A percentile compares a stretch with the other conserved stretches of the same genome.
Conservation (phyloP, 2,329 filamentous ascomycete species). For the Fusarium nematophilum region DNA sequence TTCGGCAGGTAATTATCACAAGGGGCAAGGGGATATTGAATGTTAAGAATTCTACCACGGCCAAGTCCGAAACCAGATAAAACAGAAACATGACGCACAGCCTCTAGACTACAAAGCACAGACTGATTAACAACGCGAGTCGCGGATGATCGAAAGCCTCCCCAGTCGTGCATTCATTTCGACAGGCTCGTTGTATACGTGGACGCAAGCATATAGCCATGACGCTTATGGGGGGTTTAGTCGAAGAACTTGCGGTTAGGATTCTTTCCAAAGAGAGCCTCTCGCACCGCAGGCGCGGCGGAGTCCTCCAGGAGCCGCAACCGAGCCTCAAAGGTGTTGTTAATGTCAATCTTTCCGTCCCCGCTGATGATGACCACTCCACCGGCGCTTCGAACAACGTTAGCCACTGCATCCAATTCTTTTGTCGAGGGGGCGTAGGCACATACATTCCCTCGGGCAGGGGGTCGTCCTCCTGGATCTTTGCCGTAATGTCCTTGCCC, state of each 20-base stretch:
- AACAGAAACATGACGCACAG: constrained; percentile 48
- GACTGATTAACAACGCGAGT: constrained; percentile 43
- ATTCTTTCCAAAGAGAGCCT: constrained; percentile 93
- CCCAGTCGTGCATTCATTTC: constrained; percentile 32
- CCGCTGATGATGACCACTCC: constrained; percentile 85
- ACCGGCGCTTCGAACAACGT: constrained; percentile 72
- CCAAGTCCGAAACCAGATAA: constrained; percentile 39
- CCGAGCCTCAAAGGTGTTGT: constrained; percentile 97
- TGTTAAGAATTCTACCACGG: constrained; percentile 42
- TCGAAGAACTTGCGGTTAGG: constrained; percentile 95
- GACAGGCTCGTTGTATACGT: constrained; percentile 24
- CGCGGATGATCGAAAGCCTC: constrained; percentile 35
- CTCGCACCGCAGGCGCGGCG: constrained; percentile 84
- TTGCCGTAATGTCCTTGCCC: constrained; percentile 75
- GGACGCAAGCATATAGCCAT: constrained; percentile 21
- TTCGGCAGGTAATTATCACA: constrained; percentile 9
- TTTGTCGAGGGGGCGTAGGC: not conserved
- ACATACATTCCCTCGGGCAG: constrained; percentile 87
- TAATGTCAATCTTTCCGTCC: constrained; percentile 94
- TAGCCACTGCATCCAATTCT: constrained; percentile 22
- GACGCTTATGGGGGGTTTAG: constrained; percentile 57
- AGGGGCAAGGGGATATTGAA: constrained; percentile 30
- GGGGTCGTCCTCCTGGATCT: constrained; percentile 81
- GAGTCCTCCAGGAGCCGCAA: constrained; percentile 86
- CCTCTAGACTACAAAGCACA: constrained; percentile 49